Evolutionary conservation across 371 early-diverging fungal species (phyloP).

Genomic region (Encephalitozoon romaleae): DNA sequence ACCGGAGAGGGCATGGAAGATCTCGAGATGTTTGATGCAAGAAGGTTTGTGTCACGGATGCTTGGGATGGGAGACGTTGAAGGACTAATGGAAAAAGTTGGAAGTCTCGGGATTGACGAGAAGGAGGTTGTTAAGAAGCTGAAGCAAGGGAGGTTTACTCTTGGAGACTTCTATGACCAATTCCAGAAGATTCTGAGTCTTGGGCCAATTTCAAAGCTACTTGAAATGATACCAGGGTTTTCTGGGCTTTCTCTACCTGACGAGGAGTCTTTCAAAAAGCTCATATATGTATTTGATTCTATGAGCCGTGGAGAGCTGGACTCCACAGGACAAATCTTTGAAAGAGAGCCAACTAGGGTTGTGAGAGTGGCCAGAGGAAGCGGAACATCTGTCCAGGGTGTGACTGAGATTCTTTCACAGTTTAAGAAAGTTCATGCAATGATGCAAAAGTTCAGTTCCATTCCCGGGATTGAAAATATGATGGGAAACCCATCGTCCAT

Average conservation of each 20-base stretch:
- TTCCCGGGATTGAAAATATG: constrained; percentile 47
- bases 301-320: constrained; percentile 86
- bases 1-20: constrained; percentile 95
- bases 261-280: constrained; percentile 66
- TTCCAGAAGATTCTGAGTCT: constrained; percentile 80
- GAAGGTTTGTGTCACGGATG: constrained; percentile 83
- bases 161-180: constrained; percentile 91
- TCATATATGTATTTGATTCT: constrained; percentile 89
- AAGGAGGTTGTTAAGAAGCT: constrained; percentile 81
- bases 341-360: constrained; percentile 68
- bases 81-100: constrained; percentile 81
- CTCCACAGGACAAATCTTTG: constrained; percentile 76
- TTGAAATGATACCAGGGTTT: constrained; percentile 93
- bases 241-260: constrained; percentile 69
- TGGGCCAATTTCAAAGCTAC: constrained; percentile 82
- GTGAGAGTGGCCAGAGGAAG: constrained; percentile 78
- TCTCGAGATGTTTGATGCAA: constrained; percentile 82
- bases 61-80: constrained; percentile 87
- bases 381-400: constrained; percentile 72
- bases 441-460: constrained; percentile 79
- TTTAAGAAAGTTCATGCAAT: constrained; percentile 74
- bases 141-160: constrained; percentile 70
- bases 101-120: constrained; percentile 77
- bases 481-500: constrained; percentile 22
- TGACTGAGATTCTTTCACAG: constrained; percentile 72